These are phyloP conservation scores for Boletus reticulatus DNA, from an alignment of 768 basidiomycete species.

Conservation along the genomic window DNA sequence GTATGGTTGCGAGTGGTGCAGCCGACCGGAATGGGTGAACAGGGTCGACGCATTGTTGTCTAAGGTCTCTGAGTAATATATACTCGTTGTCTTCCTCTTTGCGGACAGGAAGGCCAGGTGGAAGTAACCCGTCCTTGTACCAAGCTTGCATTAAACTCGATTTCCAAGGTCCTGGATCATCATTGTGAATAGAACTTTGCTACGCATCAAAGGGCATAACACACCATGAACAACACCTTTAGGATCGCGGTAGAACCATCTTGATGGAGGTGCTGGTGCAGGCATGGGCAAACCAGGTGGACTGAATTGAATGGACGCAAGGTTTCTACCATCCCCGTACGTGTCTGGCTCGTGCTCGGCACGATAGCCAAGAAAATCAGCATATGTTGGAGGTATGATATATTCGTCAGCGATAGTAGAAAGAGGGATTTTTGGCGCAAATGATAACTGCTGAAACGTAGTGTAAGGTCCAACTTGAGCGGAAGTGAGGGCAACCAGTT, in stretches of 20 bases:
- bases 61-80: constrained; percentile 67
- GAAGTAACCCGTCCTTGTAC: constrained; percentile 82
- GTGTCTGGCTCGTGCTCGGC: constrained; percentile 58
- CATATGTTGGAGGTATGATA: constrained; percentile 89
- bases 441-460: constrained; percentile 87
- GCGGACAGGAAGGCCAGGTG: constrained; percentile 78
- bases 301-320: constrained; percentile 65
- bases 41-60: constrained; percentile 79
- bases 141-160: constrained; percentile 85
- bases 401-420: constrained; percentile 88
- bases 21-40: constrained; percentile 65
- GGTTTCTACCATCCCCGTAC: constrained; percentile 43
- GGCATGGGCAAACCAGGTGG: constrained; percentile 81
- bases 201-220: constrained; percentile 19
- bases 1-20: constrained; percentile 41
- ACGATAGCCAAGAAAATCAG: constrained; percentile 71
- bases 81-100: constrained; percentile 73
- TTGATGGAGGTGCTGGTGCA: constrained; percentile 60
- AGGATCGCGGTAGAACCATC: constrained; percentile 84
- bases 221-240: constrained; percentile 76
- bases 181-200: constrained; percentile 7
- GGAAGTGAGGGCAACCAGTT: constrained; percentile 63
- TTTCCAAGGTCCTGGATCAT: constrained; percentile 74
- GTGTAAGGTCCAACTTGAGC: constrained; percentile 82
- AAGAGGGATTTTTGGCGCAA: constrained; percentile 85